Conservation (phyloP, 306 rosid genomes). For the Citrullus amarus region DNA sequence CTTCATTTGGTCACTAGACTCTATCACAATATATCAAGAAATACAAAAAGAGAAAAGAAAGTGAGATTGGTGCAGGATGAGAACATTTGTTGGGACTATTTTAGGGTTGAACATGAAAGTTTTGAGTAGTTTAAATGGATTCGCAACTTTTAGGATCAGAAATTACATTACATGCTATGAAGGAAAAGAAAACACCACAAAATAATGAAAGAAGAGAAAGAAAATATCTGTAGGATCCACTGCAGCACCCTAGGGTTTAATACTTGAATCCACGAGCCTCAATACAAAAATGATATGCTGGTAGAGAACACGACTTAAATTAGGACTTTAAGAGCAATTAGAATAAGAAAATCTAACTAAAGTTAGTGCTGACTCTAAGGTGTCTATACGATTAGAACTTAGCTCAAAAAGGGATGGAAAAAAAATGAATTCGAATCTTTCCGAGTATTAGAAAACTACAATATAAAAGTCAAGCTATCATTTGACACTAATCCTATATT, state of each 20-base stretch:
- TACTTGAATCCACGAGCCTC: not conserved
- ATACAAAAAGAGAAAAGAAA: not conserved
- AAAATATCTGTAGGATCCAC: not conserved
- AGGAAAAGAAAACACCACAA: not conserved
- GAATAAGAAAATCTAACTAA: too few relatives aligned
- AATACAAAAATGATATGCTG: not conserved
- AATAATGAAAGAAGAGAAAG: not conserved
- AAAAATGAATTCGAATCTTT: too few relatives aligned
- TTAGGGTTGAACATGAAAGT: not conserved
- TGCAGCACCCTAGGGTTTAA: not conserved
- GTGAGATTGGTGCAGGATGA: not conserved
- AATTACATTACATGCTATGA: not conserved
- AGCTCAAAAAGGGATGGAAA: too few relatives aligned
- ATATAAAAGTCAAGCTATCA: too few relatives aligned
- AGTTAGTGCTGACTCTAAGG: too few relatives aligned
- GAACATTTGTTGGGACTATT: not conserved
- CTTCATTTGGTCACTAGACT: conserved; percentile 32
- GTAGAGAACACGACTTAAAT: not conserved
- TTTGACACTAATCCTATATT: too few relatives aligned
- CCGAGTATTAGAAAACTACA: too few relatives aligned
- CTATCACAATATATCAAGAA: conserved; percentile 25
- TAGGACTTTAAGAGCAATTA: too few relatives aligned
- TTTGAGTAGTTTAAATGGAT: not conserved
- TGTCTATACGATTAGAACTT: too few relatives aligned
- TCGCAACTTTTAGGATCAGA: not conserved